Percentiles rank a stretch among this genome's conserved stretches.
phyloP scores from a whole-genome alignment of 352 stramenopile species.

The Phytophthora syringae region DNA sequence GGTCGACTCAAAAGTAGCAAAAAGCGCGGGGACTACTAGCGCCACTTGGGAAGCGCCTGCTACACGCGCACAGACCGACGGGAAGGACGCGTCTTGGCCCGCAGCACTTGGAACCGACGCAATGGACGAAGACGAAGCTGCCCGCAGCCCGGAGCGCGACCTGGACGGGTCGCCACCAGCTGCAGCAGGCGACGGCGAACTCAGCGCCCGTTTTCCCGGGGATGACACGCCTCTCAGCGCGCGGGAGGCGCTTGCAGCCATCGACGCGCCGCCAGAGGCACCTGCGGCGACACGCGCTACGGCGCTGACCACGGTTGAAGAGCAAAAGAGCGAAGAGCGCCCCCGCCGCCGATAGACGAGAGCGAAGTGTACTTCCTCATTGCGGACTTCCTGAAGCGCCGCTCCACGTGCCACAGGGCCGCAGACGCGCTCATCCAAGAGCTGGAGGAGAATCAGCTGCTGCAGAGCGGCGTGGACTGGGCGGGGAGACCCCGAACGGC shows the following conservation, averaged over 20 bases:
- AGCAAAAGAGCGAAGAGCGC: slow-evolving; percentile 17
- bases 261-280: slow-evolving; percentile 8
- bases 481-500: slow-evolving; percentile 46
- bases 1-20: slow-evolving; percentile 16
- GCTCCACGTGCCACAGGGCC: slow-evolving; percentile 62
- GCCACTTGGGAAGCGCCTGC: slow-evolving; percentile 1
- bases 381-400: slow-evolving; percentile 83
- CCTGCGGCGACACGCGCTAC: background rate
- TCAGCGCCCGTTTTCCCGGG: slow-evolving; percentile 9
- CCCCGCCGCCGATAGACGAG: slow-evolving; percentile 29
- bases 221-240: background rate
- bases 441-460: slow-evolving; percentile 60
- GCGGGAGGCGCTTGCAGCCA: slow-evolving; percentile 29
- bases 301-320: slow-evolving; percentile 8
- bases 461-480: slow-evolving; percentile 73
- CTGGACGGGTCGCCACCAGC: background rate
- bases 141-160: slow-evolving; percentile 13
- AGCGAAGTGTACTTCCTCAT: slow-evolving; percentile 89
- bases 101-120: background rate
- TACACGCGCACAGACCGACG: background rate
- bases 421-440: slow-evolving; percentile 74
- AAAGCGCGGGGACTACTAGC: slow-evolving; percentile 27
- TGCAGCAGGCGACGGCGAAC: slow-evolving; percentile 11
- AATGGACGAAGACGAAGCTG: slow-evolving; percentile 29
- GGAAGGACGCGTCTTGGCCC: background rate